Percentiles rank a stretch among this genome's conserved stretches.
phyloP scores from a whole-genome alignment of 306 rosid genomes.

The Chamaecrista fasciculata region DNA sequence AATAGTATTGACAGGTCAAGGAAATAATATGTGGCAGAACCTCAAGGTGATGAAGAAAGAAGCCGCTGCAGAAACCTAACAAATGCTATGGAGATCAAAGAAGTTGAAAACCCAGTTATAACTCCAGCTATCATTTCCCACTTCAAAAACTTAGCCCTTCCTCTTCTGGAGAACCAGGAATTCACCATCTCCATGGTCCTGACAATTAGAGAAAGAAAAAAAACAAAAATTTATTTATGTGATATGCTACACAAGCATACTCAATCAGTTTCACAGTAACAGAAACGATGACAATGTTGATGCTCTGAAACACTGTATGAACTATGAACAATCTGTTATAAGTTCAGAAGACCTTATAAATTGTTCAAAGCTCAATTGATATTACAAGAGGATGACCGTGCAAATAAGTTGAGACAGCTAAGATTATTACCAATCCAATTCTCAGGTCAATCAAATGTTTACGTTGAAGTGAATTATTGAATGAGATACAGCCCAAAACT shows the following conservation, averaged over 20 bases:
- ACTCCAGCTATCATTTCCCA: conserved; percentile 73
- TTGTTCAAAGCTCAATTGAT: conserved; percentile 4
- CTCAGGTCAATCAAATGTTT: conserved; percentile 11
- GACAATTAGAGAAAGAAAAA: conserved; percentile 30
- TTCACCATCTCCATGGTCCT: conserved; percentile 59
- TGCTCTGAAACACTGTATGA: neutral
- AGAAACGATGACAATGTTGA: neutral
- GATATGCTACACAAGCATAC: conserved; percentile 12
- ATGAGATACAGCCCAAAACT: conserved; percentile 10
- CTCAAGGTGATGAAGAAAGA: conserved; percentile 39
- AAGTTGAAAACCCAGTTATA: conserved; percentile 60
- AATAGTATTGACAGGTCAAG: conserved; percentile 27
- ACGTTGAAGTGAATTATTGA: neutral
- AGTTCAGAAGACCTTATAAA: conserved; percentile 14
- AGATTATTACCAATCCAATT: conserved; percentile 3
- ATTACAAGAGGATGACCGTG: neutral
- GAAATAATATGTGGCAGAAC: conserved; percentile 26
- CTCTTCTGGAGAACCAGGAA: conserved; percentile 49
- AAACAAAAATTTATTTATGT: conserved; percentile 2
- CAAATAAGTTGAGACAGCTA: neutral
- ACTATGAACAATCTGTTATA: neutral
- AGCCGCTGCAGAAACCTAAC: conserved; percentile 45
- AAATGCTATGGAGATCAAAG: conserved; percentile 63
- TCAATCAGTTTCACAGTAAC: neutral
- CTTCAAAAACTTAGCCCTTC: conserved; percentile 50